phyloP scores from a whole-genome alignment of 371 early-diverging fungal genomes.

The Rhizopus delemar region DNA sequence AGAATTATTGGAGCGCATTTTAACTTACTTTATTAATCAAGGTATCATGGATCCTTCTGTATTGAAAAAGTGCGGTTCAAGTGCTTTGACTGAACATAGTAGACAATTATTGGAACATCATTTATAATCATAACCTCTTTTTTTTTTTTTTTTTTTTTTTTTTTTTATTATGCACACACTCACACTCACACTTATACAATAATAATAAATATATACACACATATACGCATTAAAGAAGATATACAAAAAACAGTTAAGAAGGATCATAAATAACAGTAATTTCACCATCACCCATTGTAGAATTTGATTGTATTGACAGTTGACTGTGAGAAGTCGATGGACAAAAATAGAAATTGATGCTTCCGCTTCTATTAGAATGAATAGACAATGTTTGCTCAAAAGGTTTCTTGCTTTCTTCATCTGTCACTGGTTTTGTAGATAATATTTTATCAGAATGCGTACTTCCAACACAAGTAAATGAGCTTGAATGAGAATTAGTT shows the following conservation, averaged over 20 bases:
- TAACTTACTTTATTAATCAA: conserved; percentile 63
- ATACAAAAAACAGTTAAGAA: background rate
- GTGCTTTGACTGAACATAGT: conserved; percentile 31
- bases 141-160: no score
- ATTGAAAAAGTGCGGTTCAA: conserved; percentile 39
- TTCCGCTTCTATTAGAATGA: conserved; percentile 3
- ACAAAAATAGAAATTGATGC: conserved; percentile 23
- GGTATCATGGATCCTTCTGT: conserved; percentile 50
- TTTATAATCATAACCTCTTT: no score
- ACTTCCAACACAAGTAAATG: conserved; percentile 12
- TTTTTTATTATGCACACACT: no score
- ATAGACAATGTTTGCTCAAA: background rate
- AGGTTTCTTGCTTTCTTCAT: conserved; percentile 2
- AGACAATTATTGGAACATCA: conserved; percentile 17
- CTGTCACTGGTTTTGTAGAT: conserved; percentile 31
- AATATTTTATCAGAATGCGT: conserved; percentile 9
- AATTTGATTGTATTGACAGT: conserved; percentile 22
- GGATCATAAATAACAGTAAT: conserved; percentile 40
- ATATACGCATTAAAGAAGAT: background rate
- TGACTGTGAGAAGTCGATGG: conserved; percentile 17
- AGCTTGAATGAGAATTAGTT: conserved; percentile 15
- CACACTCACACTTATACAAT: no score
- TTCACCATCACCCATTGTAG: conserved; percentile 36
- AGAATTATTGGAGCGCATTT: conserved; percentile 58
- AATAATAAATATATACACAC: background rate